A percentile compares a stretch with the other conserved stretches of the same genome.
phyloP scores from a whole-genome alignment of 306 rosid genomes.

The Nissolia schottii region DNA sequence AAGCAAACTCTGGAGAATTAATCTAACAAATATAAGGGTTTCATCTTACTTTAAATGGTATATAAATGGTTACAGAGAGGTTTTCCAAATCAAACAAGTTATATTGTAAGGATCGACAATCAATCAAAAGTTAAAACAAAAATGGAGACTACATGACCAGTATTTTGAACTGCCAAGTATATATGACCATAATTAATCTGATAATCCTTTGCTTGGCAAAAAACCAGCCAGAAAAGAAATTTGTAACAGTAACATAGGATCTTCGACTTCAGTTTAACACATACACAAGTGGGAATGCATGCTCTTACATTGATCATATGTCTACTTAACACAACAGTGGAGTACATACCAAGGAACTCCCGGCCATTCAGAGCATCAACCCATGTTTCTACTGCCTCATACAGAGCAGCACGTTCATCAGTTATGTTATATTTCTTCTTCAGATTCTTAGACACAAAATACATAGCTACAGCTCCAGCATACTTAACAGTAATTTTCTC shows the following conservation, averaged over 20 bases:
- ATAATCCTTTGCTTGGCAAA: background rate
- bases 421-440: conserved; percentile 95
- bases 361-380: conserved; percentile 83
- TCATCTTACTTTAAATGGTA: background rate
- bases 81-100: background rate
- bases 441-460: conserved; percentile 86
- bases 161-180: background rate
- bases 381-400: conserved; percentile 98
- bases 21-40: background rate
- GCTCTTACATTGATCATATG: conserved; percentile 2
- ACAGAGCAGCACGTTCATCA: conserved; percentile 88
- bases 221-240: background rate
- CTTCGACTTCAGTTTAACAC: background rate
- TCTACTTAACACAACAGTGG: background rate
- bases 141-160: background rate
- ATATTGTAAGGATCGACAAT: background rate
- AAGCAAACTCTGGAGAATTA: background rate
- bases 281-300: background rate
- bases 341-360: conserved; percentile 76
- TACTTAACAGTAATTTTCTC: conserved; percentile 81
- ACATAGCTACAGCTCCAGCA: conserved; percentile 99
- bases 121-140: background rate
- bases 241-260: background rate
- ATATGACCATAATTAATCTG: background rate
- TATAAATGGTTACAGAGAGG: background rate